phyloP scores from a whole-genome alignment of 225 moss, liverwort and hornwort species.

The Anthoceros angustus region DNA sequence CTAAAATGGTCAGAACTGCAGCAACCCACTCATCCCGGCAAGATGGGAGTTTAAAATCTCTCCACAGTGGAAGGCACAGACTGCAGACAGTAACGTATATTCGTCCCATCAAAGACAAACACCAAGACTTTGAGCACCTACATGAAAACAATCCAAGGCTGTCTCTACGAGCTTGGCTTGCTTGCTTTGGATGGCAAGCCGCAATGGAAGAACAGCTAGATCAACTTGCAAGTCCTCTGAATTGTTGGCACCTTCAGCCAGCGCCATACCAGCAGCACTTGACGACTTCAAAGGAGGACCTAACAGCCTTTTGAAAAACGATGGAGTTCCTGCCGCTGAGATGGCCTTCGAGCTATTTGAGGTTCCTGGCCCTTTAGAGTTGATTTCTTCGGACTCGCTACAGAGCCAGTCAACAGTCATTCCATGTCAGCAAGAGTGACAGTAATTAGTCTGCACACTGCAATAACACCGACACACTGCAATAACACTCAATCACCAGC shows the following conservation, averaged over 20 bases:
- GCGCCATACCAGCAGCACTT: slow-evolving; percentile 66
- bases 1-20: too few relatives aligned
- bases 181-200: slow-evolving; percentile 88
- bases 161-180: slow-evolving; percentile 94
- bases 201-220: slow-evolving; percentile 78
- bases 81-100: too few relatives aligned
- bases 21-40: too few relatives aligned
- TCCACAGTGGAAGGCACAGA: neutral
- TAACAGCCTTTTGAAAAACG: slow-evolving; percentile 4
- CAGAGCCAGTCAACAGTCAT: neutral
- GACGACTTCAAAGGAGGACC: slow-evolving; percentile 43
- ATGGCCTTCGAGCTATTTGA: neutral
- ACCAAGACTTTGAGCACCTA: neutral
- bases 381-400: neutral
- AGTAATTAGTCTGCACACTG: too few relatives aligned
- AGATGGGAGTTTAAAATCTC: too few relatives aligned
- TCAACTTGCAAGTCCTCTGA: slow-evolving; percentile 83
- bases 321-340: neutral
- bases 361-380: neutral
- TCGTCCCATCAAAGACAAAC: neutral
- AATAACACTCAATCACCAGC: too few relatives aligned
- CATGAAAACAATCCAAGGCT: slow-evolving; percentile 86
- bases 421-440: neutral
- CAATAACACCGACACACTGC: too few relatives aligned
- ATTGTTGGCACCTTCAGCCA: slow-evolving; percentile 79